A percentile compares a stretch with the other conserved stretches of the same genome.
Evolutionary conservation across 345 rosid species (phyloP).

Genomic region (Pistacia integerrima): DNA sequence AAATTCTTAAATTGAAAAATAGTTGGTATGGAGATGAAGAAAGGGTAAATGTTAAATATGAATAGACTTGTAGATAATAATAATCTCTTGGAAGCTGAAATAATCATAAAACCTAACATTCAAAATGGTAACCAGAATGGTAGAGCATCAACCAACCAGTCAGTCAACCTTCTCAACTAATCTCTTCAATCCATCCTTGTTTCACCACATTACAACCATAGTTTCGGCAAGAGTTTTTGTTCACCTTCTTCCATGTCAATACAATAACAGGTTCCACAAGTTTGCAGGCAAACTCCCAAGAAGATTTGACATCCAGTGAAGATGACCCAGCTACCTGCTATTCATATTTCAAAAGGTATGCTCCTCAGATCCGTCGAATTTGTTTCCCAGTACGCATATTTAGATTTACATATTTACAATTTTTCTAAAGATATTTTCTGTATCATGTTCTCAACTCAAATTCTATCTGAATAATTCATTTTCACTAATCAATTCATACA

Average conservation of each 20-base stretch:
- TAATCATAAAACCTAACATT: constrained; percentile 9
- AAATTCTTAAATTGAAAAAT: too few species aligned
- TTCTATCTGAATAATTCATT: neutral
- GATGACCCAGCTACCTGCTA: neutral
- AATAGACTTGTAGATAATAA: too few species aligned
- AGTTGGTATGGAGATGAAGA: too few species aligned
- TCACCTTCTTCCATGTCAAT: neutral
- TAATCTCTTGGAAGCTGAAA: neutral
- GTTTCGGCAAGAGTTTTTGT: neutral
- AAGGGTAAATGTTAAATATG: too few species aligned
- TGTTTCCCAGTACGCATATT: neutral
- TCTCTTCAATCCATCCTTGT: neutral
- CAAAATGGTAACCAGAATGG: constrained; percentile 2
- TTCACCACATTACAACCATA: neutral
- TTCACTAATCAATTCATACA: neutral
- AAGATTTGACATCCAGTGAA: neutral
- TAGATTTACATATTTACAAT: neutral
- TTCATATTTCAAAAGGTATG: neutral
- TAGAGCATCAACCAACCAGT: neutral
- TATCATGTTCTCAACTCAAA: too few species aligned
- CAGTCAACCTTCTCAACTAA: neutral
- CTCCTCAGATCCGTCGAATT: neutral
- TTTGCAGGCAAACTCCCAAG: too few species aligned
- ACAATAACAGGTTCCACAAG: neutral
- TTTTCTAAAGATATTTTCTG: neutral